phyloP scores from a whole-genome alignment of 1,284 basidiomycete genomes.

The Cutaneotrichosporon daszewskae region DNA sequence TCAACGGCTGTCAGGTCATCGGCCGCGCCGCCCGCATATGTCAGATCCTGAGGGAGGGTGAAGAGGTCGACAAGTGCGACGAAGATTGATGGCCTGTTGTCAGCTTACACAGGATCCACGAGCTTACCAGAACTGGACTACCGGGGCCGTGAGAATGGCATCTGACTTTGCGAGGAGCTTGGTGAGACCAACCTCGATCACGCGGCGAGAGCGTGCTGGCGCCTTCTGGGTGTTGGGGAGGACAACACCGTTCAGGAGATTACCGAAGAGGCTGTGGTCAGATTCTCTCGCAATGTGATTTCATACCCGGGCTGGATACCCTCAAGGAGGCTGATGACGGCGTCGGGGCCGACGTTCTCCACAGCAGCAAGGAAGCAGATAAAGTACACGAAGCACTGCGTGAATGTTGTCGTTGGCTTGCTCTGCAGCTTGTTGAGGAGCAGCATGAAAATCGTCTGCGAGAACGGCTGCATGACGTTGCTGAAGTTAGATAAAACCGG shows the following conservation, averaged over 20 bases:
- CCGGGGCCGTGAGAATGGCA: constrained; percentile 61
- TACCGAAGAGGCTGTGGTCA: constrained; percentile 66
- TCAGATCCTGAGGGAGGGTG: constrained; percentile 64
- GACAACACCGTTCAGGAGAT: constrained; percentile 73
- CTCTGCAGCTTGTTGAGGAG: constrained; percentile 79
- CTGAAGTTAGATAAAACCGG: constrained; percentile 48
- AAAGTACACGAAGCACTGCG: constrained; percentile 76
- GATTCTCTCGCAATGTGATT: not conserved
- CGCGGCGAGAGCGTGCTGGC: constrained; percentile 72
- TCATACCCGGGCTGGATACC: constrained; percentile 78
- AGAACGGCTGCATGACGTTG: constrained; percentile 62
- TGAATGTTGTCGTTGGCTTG: constrained; percentile 84
- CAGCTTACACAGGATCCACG: too few species aligned
- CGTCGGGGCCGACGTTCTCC: constrained; percentile 71
- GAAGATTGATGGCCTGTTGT: constrained; percentile 53
- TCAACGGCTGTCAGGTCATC: constrained; percentile 62
- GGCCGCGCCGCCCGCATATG: constrained; percentile 47
- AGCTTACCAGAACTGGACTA: constrained; percentile 59
- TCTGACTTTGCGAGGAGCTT: constrained; percentile 69
- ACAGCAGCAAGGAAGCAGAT: constrained; percentile 69
- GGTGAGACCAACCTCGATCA: constrained; percentile 76
- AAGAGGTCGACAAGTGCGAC: constrained; percentile 72
- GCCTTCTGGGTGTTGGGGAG: constrained; percentile 76
- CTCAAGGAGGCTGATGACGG: constrained; percentile 69
- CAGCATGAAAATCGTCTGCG: constrained; percentile 71